phyloP scores from a whole-genome alignment of 345 rosid genomes.

The Reutealis trisperma region DNA sequence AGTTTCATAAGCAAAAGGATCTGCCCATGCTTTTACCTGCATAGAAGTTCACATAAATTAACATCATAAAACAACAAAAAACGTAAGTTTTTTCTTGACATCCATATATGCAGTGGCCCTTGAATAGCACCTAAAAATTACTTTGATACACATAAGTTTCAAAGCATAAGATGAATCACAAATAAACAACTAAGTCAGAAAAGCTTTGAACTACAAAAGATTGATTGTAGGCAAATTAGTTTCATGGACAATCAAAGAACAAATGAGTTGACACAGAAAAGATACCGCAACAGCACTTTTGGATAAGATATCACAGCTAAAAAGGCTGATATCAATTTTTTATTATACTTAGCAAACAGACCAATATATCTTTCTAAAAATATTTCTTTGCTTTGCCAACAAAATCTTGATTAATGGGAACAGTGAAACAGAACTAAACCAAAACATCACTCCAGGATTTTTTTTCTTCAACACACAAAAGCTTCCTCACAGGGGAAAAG shows the following conservation, averaged over 20 bases:
- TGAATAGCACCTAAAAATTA: background rate
- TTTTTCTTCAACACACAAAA: background rate
- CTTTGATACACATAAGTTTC: background rate
- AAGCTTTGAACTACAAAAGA: background rate
- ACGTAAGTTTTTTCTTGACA: background rate
- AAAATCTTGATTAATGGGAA: background rate
- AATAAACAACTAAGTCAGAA: background rate
- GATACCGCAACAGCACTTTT: background rate
- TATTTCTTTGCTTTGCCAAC: background rate
- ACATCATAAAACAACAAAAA: background rate
- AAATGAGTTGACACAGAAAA: background rate
- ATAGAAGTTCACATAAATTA: constrained; percentile 14
- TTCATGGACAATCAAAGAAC: background rate
- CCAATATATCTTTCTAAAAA: background rate
- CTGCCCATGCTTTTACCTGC: constrained; percentile 67
- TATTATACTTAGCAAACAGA: background rate
- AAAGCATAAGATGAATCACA: background rate
- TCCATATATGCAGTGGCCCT: background rate
- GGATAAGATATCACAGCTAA: background rate
- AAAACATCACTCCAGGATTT: background rate
- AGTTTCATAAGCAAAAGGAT: constrained; percentile 69
- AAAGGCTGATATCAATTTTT: background rate
- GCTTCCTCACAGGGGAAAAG: background rate
- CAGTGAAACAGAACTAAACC: background rate
- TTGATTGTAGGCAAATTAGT: background rate